phyloP scores from a whole-genome alignment of 441 rosid species.

The Gossypium davidsonii region DNA sequence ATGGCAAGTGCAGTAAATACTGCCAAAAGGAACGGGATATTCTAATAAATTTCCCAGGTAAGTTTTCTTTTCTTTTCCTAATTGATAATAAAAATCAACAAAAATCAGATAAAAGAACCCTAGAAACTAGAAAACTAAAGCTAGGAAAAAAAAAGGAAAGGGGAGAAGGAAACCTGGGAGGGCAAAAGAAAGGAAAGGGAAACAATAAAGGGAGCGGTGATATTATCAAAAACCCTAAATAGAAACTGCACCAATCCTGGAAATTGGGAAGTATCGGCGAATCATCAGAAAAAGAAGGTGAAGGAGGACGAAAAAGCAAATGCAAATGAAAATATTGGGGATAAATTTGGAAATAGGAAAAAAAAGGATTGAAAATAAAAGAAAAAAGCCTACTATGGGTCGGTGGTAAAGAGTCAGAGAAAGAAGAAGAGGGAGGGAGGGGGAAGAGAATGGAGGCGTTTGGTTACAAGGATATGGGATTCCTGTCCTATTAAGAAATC shows the following conservation, averaged over 20 bases:
- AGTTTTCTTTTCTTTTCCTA: not conserved
- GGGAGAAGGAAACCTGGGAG: not conserved
- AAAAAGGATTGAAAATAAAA: not conserved
- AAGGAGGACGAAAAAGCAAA: not conserved
- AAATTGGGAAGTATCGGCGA: not conserved
- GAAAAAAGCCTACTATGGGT: not conserved
- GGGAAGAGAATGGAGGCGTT: not conserved
- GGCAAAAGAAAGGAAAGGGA: not conserved
- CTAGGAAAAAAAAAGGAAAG: not conserved
- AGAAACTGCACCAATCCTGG: not conserved
- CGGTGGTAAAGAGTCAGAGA: not conserved
- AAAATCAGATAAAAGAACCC: not conserved
- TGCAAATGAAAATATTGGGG: not conserved
- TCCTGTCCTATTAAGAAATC: not conserved
- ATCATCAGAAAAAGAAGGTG: not conserved
- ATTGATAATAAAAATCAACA: not conserved
- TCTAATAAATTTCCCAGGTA: not conserved
- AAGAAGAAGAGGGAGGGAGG: no score
- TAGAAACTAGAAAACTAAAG: not conserved
- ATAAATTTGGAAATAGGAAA: not conserved
- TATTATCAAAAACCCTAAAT: not conserved
- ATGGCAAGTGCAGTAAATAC: conserved; percentile 5
- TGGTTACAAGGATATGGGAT: conserved; percentile 10
- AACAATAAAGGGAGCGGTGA: not conserved
- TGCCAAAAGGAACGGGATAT: not conserved